These are phyloP conservation scores for Syncephalastrum racemosum DNA, from an alignment of 371 early-diverging fungal genomes.

Conservation along the genomic window DNA sequence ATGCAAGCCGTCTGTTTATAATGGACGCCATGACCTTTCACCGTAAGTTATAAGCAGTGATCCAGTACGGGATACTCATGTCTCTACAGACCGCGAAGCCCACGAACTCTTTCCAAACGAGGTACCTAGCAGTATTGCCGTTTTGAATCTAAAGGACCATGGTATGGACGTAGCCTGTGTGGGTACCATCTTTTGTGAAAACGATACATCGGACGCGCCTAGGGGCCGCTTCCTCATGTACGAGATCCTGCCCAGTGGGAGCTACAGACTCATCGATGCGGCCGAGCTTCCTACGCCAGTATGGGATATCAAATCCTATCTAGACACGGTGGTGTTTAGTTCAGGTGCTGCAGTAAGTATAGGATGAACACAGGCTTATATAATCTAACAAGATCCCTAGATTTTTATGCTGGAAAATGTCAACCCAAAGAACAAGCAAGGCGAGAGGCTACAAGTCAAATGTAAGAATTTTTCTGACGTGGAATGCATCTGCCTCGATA, in stretches of 20 bases:
- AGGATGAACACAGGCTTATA: not conserved
- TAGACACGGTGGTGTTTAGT: constrained; percentile 45
- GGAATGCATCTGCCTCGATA: constrained; percentile 56
- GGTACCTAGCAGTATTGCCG: constrained; percentile 37
- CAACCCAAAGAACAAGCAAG: constrained; percentile 23
- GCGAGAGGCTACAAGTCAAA: constrained; percentile 21
- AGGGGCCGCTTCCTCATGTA: constrained; percentile 63
- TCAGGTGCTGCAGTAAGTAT: constrained; percentile 57
- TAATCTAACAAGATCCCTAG: constrained; percentile 16
- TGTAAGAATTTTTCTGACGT: constrained; percentile 54
- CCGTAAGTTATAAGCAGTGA: constrained; percentile 36
- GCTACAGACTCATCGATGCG: constrained; percentile 41
- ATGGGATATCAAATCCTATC: constrained; percentile 43
- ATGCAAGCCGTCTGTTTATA: constrained; percentile 58
- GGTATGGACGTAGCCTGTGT: constrained; percentile 43
- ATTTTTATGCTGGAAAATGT: constrained; percentile 36
- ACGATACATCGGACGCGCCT: constrained; percentile 45
- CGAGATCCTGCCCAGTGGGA: constrained; percentile 30
- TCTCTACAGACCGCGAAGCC: constrained; percentile 25
- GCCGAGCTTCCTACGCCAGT: constrained; percentile 46
- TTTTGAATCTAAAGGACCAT: constrained; percentile 34
- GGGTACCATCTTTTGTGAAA: constrained; percentile 56
- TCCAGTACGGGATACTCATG: constrained; percentile 1
- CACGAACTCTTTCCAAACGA: constrained; percentile 45
- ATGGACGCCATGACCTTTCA: constrained; percentile 77